Conservation (phyloP, 352 stramenopile genomes). For the Globisporangium rhizosaccharum region DNA sequence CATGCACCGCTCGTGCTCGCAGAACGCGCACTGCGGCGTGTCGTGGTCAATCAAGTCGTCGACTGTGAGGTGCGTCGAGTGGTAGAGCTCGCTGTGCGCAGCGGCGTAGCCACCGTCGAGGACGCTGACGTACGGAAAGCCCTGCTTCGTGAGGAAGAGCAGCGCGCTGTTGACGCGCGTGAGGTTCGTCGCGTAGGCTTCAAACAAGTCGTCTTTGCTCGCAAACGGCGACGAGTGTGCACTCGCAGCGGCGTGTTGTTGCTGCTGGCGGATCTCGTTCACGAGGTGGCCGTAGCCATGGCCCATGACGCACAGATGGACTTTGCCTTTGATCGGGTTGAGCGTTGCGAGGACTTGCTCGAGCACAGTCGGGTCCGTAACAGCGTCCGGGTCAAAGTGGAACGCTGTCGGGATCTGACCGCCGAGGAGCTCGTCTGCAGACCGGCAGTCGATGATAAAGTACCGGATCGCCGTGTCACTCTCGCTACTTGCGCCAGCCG, state of each 20-base stretch:
- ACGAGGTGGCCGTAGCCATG: conserved; percentile 69
- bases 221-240: conserved; percentile 34
- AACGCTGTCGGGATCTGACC: conserved; percentile 76
- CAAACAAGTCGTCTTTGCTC: conserved; percentile 51
- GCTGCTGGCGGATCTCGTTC: conserved; percentile 41
- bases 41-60: conserved; percentile 76
- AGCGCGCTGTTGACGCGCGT: conserved; percentile 60
- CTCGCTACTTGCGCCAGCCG: not conserved
- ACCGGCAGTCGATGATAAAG: conserved; percentile 76
- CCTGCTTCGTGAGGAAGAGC: conserved; percentile 66
- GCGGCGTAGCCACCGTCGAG: conserved; percentile 68
- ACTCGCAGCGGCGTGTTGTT: conserved; percentile 12
- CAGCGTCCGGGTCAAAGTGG: conserved; percentile 61
- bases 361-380: conserved; percentile 43
- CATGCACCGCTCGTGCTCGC: conserved; percentile 44
- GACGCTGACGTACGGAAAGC: conserved; percentile 72
- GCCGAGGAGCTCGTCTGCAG: conserved; percentile 27
- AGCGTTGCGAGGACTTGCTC: conserved; percentile 69
- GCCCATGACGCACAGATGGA: conserved; percentile 80
- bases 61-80: conserved; percentile 47
- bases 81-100: conserved; percentile 44
- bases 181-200: conserved; percentile 62
- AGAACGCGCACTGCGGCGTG: conserved; percentile 49
- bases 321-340: conserved; percentile 46
- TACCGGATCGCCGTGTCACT: conserved; percentile 46